A percentile compares a stretch with the other conserved stretches of the same genome.
Evolutionary conservation across 768 basidiomycete species (phyloP).

Genomic region (Agaricus blazei): DNA sequence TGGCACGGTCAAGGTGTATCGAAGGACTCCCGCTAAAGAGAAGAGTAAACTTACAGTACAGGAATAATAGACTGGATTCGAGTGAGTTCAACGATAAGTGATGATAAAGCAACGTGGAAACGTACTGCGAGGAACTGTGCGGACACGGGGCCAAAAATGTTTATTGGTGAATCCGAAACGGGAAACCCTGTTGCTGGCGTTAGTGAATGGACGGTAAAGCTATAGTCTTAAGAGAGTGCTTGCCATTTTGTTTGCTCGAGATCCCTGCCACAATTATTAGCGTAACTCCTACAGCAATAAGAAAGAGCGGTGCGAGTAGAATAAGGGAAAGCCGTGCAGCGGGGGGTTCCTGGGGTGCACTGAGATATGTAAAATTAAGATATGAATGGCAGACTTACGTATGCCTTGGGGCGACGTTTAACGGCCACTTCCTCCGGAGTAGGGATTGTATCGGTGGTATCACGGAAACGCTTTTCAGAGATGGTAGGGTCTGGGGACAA

Average conservation of each 20-base stretch:
- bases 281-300: constrained; percentile 41
- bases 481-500: background rate
- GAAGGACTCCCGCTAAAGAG: background rate
- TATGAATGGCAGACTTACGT: constrained; percentile 29
- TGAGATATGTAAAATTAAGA: background rate
- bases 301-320: constrained; percentile 32
- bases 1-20: background rate
- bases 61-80: constrained; percentile 54
- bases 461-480: constrained; percentile 28
- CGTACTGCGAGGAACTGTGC: constrained; percentile 40
- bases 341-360: constrained; percentile 24
- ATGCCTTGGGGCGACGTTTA: constrained; percentile 29
- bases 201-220: background rate
- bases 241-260: constrained; percentile 39
- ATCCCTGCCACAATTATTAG: constrained; percentile 41
- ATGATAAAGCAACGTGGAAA: background rate
- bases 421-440: constrained; percentile 27
- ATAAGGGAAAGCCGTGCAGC: constrained; percentile 31
- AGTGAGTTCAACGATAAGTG: background rate
- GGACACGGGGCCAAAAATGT: constrained; percentile 45
- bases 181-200: constrained; percentile 39
- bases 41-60: constrained; percentile 29
- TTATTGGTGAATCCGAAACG: constrained; percentile 41
- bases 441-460: constrained; percentile 46
- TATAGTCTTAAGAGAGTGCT: background rate